Evolutionary conservation across 139 green algal genomes (phyloP).

Genomic region (Axilococcus clingmanii): DNA sequence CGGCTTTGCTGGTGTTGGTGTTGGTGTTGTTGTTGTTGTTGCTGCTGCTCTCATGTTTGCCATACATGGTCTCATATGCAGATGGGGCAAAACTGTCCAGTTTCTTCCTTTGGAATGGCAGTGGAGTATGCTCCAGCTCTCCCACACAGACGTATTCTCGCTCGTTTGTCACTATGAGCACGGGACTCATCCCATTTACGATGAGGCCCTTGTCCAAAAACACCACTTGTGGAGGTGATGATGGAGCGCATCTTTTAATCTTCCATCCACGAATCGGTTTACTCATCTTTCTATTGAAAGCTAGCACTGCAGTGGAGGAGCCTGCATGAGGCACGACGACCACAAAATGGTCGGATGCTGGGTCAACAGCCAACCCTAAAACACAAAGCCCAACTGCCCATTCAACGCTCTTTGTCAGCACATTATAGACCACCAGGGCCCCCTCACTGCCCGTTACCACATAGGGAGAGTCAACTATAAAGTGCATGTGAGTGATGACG

Average conservation of each 20-base stretch:
- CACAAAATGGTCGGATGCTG: conserved; percentile 5
- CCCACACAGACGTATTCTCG: too few species aligned
- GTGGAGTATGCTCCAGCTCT: too few species aligned
- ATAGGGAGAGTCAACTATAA: conserved; percentile 1
- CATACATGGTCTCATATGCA: conserved; percentile 9
- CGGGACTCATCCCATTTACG: too few species aligned
- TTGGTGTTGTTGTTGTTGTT: not conserved
- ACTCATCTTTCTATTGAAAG: not conserved
- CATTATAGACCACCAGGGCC: conserved; percentile 10
- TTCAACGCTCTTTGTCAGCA: conserved; percentile 6
- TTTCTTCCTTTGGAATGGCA: too few species aligned
- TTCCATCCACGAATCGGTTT: not conserved
- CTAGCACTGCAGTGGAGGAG: not conserved
- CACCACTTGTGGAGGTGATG: too few species aligned
- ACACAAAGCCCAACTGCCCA: not conserved
- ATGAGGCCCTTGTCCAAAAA: too few species aligned
- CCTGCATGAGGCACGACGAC: conserved; percentile 1
- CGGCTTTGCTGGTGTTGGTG: not conserved
- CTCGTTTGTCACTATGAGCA: too few species aligned
- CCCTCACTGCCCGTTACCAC: not conserved
- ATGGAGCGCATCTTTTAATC: not conserved
- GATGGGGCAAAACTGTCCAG: too few species aligned
- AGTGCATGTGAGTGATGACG: too few species aligned
- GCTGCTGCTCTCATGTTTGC: not conserved
- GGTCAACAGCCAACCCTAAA: conserved; percentile 3